Base-by-base conservation (phyloP, 116 monocot species). In the Dioscorea cayenensis region DNA sequence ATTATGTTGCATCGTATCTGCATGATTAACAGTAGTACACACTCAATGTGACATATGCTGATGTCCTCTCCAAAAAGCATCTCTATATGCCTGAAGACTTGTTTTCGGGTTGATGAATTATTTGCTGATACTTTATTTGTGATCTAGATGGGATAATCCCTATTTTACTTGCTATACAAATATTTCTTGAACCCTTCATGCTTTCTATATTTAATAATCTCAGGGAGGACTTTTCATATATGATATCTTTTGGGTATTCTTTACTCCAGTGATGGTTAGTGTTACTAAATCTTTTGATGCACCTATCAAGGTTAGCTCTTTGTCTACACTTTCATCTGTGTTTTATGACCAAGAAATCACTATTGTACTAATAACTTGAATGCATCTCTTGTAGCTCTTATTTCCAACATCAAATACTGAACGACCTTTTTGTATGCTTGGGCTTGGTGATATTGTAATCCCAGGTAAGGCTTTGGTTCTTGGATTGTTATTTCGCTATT, bases 251-350 rank as follows among this genome's bases (percentile, higher is more conserved):
- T 97, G 93, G 97, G 97, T 97, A 28, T 97, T 97, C 70, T 93
- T 93, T 67, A 97, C 97, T 64, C 97, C 97, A 7, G 97, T 99
- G 70, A 99, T 99, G 97, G 97, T 93, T 78, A 93, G 93, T 70
- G 93, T 99, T 69, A 94, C 97, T 68, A 99, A 93, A 77, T 99
- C 97, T 65, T 99, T 99, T 77, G 97, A 99, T 89, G 97, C 93
- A 50, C 97, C 97, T 23, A 93, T 99, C 63, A 99, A 99, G 97
- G 97, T 99, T 48, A 76, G 87, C 72, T 73, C 16, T 76, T 36
- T 32, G 32, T 32, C 12, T 64, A 51, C 25, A 36, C 38, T 17
- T 49, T 21, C 35, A 11, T 23, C 2, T 11, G 2, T 65, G 28
- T 43, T 66, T 35, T 12, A 16, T 28, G 16, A 28, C 2, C 3